A percentile compares a stretch with the other conserved stretches of the same genome.
Evolutionary conservation across 306 rosid genomes (phyloP).

Genomic region (Quercus parvula): DNA sequence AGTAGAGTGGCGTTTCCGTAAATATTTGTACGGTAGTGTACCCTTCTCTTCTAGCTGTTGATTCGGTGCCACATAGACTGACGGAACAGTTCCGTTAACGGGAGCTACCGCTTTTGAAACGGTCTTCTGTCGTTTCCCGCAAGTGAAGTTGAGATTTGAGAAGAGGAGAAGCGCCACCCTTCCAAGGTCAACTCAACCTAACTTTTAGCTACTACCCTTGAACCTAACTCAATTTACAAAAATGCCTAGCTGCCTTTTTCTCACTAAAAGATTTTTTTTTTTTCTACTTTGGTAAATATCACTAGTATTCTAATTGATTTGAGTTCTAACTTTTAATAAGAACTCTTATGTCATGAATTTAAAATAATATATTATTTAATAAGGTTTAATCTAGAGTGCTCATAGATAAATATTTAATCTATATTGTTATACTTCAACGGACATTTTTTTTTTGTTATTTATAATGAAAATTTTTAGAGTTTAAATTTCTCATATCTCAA

Average conservation of each 20-base stretch:
- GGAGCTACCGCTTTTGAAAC: background rate
- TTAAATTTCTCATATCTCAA: too few species aligned
- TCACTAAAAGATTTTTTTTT: too few species aligned
- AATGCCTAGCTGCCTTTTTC: background rate
- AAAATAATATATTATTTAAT: too few species aligned
- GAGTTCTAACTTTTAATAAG: too few species aligned
- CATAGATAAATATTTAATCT: too few species aligned
- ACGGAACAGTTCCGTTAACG: background rate
- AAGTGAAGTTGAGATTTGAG: background rate
- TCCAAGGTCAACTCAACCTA: background rate
- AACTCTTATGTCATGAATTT: too few species aligned
- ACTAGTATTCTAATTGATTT: too few species aligned
- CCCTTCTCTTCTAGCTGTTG: background rate
- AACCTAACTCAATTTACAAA: background rate
- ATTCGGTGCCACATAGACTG: background rate
- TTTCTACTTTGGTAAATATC: too few species aligned
- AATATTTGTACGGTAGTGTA: conserved; percentile 1
- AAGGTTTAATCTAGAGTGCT: too few species aligned
- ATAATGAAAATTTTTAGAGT: too few species aligned
- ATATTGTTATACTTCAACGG: too few species aligned
- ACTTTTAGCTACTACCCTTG: background rate
- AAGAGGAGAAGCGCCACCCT: background rate
- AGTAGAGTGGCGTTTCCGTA: conserved; percentile 28
- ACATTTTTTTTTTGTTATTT: too few species aligned
- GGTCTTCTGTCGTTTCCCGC: background rate